phyloP scores from a whole-genome alignment of 2,329 filamentous ascomycete species.

The Aspergillus sp. region DNA sequence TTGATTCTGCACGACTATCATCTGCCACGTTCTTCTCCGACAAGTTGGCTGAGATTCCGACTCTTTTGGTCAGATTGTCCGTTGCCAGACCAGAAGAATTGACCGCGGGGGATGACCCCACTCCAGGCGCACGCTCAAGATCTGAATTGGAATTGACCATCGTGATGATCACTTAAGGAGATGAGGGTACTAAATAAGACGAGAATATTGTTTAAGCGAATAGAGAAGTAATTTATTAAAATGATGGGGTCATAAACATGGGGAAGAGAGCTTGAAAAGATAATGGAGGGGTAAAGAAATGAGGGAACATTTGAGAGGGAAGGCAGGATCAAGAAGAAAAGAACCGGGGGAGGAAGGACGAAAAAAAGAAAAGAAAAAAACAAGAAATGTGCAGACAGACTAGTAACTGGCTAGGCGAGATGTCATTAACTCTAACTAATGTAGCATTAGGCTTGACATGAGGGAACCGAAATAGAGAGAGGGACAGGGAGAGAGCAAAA shows the following conservation, averaged over 20 bases:
- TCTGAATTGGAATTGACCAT: constrained; percentile 17
- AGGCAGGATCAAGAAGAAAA: background rate
- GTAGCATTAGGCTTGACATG: background rate
- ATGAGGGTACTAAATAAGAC: no score
- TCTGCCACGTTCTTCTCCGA: constrained; percentile 19
- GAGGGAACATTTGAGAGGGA: background rate
- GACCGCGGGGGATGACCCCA: constrained; percentile 10
- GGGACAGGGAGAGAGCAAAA: constrained; percentile 2
- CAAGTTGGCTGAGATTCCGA: constrained; percentile 6
- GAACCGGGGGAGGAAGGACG: background rate
- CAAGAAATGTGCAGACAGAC: constrained; percentile 1
- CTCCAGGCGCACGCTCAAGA: constrained; percentile 12
- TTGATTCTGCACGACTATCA: constrained; percentile 19
- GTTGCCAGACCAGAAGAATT: constrained; percentile 12
- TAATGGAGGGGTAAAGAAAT: background rate
- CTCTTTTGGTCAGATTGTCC: constrained; percentile 13
- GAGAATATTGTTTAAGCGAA: no score
- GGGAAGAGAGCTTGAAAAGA: background rate
- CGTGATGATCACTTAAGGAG: background rate
- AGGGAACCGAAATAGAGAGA: background rate
- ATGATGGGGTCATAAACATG: background rate
- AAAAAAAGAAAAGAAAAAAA: background rate
- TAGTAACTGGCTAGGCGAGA: constrained; percentile 3
- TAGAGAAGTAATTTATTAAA: no score
- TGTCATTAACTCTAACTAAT: background rate